These are phyloP conservation scores for Bipolaris bicolor DNA, from an alignment of 2,329 filamentous ascomycete genomes.

Conservation along the genomic window DNA sequence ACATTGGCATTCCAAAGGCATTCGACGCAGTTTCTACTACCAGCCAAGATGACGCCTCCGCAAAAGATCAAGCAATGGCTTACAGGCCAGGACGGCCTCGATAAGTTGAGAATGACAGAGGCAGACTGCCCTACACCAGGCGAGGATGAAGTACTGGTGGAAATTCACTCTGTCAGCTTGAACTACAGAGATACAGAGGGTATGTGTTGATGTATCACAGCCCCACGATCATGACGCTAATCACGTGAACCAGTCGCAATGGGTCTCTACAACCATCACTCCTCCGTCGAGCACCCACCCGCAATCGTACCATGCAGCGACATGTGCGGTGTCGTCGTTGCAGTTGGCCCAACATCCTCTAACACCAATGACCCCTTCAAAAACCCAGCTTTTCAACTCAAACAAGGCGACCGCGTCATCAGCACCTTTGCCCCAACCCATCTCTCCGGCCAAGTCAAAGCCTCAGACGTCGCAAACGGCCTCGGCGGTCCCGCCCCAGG, in stretches of 20 bases:
- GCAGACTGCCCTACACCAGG: slow-evolving; percentile 43
- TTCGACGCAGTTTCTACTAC: slow-evolving; percentile 19
- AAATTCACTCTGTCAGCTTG: slow-evolving; percentile 59
- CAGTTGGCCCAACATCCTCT: slow-evolving; percentile 52
- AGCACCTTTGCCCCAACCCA: slow-evolving; percentile 66
- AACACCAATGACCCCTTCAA: slow-evolving; percentile 54
- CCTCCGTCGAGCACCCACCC: slow-evolving; percentile 53
- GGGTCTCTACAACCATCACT: slow-evolving; percentile 72
- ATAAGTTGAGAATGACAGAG: slow-evolving; percentile 48
- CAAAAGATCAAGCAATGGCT: slow-evolving; percentile 51
- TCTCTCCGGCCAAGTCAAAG: slow-evolving; percentile 64
- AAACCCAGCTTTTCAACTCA: slow-evolving; percentile 41
- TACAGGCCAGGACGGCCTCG: slow-evolving; percentile 52
- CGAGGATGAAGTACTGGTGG: slow-evolving; percentile 57
- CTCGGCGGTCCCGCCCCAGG: slow-evolving; percentile 67
- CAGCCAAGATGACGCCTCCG: slow-evolving; percentile 30
- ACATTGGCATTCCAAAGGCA: slow-evolving; percentile 13
- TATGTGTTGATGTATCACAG: slow-evolving; percentile 14
- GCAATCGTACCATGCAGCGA: slow-evolving; percentile 70
- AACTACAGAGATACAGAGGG: slow-evolving; percentile 61
- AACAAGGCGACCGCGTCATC: slow-evolving; percentile 67
- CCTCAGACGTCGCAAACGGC: slow-evolving; percentile 61
- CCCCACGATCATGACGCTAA: slow-evolving; percentile 5
- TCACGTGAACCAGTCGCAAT: slow-evolving; percentile 60
- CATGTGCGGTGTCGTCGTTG: slow-evolving; percentile 68